Conservation (phyloP, 108 stramenopile genomes). For the Fragilariopsis cylindrus region DNA sequence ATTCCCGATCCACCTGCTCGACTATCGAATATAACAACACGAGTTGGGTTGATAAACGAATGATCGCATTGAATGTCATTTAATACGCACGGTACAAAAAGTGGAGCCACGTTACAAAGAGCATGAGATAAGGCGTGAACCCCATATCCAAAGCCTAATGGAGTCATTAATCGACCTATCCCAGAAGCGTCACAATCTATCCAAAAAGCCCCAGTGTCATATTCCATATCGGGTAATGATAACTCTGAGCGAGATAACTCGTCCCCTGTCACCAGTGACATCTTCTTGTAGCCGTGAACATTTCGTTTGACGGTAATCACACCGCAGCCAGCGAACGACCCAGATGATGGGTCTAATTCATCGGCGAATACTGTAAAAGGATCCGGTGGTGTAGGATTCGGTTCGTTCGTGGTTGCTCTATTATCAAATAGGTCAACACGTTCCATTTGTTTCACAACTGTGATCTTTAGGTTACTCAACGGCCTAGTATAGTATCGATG, state of each 20-base stretch:
- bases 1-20: slow-evolving; percentile 79
- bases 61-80: slow-evolving; percentile 84
- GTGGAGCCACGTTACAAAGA: slow-evolving; percentile 86
- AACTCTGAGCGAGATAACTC: slow-evolving; percentile 80
- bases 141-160: slow-evolving; percentile 61
- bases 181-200: slow-evolving; percentile 78
- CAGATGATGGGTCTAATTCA: slow-evolving; percentile 19
- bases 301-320: slow-evolving; percentile 71
- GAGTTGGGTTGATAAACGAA: slow-evolving; percentile 53
- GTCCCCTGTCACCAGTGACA: slow-evolving; percentile 65
- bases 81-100: slow-evolving; percentile 82
- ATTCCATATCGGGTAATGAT: slow-evolving; percentile 90
- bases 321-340: slow-evolving; percentile 73
- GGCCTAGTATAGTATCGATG: slow-evolving; percentile 71
- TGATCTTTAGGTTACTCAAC: slow-evolving; percentile 68
- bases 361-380: slow-evolving; percentile 9
- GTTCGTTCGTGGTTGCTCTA: slow-evolving; percentile 12
- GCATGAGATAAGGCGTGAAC: slow-evolving; percentile 94
- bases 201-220: slow-evolving; percentile 91
- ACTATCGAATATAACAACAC: slow-evolving; percentile 70
- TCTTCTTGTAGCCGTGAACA: slow-evolving; percentile 83
- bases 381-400: slow-evolving; percentile 18
- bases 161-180: slow-evolving; percentile 43
- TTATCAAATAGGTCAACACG: slow-evolving; percentile 42
- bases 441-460: slow-evolving; percentile 77